Evolutionary conservation across 768 basidiomycete genomes (phyloP), one percentile per base, ranked within the genome.

Genomic region (Rhodocollybia butyracea): DNA sequence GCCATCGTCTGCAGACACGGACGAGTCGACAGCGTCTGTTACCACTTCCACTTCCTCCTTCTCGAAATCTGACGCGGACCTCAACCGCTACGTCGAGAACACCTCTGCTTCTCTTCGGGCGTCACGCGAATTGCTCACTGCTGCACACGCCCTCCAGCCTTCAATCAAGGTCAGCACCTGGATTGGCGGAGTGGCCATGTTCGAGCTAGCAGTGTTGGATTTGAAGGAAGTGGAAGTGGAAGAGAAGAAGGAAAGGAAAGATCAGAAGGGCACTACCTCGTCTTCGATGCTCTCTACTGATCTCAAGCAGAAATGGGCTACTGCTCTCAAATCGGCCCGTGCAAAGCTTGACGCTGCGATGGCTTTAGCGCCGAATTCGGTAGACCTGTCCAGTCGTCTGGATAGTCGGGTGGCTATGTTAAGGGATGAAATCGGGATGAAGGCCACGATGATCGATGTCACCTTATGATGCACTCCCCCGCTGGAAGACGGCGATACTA

Each of bases 401-500:
- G 89, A 90, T 56, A 86, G 80, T 65, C 70, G 89, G 66, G 77
- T 89, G 46, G 72, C 77, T 54, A 83, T 91, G 84, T 66, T 89
- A 53, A 75, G 74, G 59, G 85, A 88, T 63, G 87, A 91, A 79
- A 84, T 91, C 61, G 72, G 64, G 64, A 63, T 70, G 60, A 90
- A 89, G 77, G 76, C 73, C 65, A 78, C 76, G 63, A 76, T 79
- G 71, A 54, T 73, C 22, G 51, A 26, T 3, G 0, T 53, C 22
- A 26, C 34, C 27, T 15, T 38, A 0, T 50, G 24, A 50, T 50
- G n/a, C n/a, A n/a, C n/a, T 36, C 10, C n/a, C n/a, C n/a, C n/a
- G n/a, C n/a, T n/a, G n/a, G n/a, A n/a, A n/a, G n/a, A n/a, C n/a
- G n/a, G n/a, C n/a, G n/a, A n/a, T n/a, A n/a, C n/a, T n/a, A n/a